Evolutionary conservation across 495 filamentous ascomycete genomes (phyloP).

Genomic region (Rostrohypoxylon terebratum): DNA sequence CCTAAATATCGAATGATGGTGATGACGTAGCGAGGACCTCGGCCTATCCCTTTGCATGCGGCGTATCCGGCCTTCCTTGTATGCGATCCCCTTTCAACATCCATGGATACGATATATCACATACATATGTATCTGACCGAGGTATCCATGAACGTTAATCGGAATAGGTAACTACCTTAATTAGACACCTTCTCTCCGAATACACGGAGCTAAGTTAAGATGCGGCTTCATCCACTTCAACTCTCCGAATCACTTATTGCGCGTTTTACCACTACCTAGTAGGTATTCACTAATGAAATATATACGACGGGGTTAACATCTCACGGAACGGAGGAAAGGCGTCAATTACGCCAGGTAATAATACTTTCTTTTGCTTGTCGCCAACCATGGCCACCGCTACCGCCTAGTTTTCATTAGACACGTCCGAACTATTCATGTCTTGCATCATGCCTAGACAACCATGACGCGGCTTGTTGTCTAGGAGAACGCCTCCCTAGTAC

Average conservation of each 20-base stretch:
- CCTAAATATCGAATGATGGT: neutral
- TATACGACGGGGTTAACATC: neutral
- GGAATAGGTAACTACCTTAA: slow-evolving; percentile 6
- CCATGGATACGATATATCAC: neutral
- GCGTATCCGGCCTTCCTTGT: slow-evolving; percentile 18
- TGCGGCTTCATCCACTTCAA: neutral
- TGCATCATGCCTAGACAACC: slow-evolving; percentile 36
- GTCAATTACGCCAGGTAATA: neutral
- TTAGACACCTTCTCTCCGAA: neutral
- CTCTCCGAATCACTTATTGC: neutral
- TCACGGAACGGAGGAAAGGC: neutral
- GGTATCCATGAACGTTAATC: neutral
- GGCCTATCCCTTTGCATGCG: neutral
- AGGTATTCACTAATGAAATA: neutral
- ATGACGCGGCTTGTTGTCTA: slow-evolving; percentile 39
- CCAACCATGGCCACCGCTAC: neutral
- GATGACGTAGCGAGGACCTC: slow-evolving; percentile 20
- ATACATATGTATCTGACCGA: neutral
- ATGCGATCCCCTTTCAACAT: neutral
- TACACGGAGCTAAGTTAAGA: slow-evolving; percentile 6
- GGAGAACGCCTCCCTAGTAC: slow-evolving; percentile 10
- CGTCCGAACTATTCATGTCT: slow-evolving; percentile 23
- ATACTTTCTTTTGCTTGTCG: neutral
- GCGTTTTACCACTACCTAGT: too few relatives aligned
- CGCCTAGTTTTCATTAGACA: slow-evolving; percentile 1